Evolutionary conservation across 1,284 basidiomycete species (phyloP).

Genomic region (Austroboletus niveus): DNA sequence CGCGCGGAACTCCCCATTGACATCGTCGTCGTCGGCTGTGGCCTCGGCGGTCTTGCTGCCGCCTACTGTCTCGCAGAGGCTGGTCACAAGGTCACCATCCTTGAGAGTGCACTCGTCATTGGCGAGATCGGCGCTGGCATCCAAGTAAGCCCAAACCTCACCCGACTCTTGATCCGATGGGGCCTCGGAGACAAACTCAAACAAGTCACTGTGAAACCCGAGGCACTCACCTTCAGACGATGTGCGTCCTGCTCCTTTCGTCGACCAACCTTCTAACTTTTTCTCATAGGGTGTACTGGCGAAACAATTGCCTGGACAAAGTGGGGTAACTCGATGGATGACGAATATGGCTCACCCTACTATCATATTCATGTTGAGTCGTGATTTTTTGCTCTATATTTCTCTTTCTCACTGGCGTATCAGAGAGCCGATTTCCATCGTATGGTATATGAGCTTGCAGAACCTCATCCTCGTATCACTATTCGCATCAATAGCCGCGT

Average conservation of each 20-base stretch:
- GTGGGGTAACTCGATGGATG: slow-evolving; percentile 42
- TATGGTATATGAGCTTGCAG: slow-evolving; percentile 43
- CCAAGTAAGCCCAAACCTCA: slow-evolving; percentile 48
- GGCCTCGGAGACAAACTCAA: slow-evolving; percentile 45
- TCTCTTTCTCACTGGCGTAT: neutral
- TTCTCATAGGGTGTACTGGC: slow-evolving; percentile 35
- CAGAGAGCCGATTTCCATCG: slow-evolving; percentile 52
- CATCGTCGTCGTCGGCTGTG: slow-evolving; percentile 50
- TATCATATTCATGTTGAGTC: slow-evolving; percentile 48
- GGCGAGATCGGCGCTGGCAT: slow-evolving; percentile 51
- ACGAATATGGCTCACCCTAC: slow-evolving; percentile 48
- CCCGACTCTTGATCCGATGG: slow-evolving; percentile 51
- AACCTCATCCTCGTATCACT: slow-evolving; percentile 40
- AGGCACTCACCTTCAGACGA: slow-evolving; percentile 43
- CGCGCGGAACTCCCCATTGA: slow-evolving; percentile 33
- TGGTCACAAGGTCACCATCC: slow-evolving; percentile 49
- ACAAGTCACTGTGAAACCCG: slow-evolving; percentile 42
- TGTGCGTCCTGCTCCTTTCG: slow-evolving; percentile 35
- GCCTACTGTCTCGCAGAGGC: slow-evolving; percentile 46
- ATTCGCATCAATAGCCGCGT: slow-evolving; percentile 45
- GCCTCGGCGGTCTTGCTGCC: slow-evolving; percentile 49
- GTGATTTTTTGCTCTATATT: accelerated
- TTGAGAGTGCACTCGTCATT: slow-evolving; percentile 38
- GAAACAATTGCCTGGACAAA: slow-evolving; percentile 45
- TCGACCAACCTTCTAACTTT: neutral